Evolutionary conservation across 2,329 filamentous ascomycete genomes (phyloP), one percentile per base, ranked within the genome.

Genomic region (Penicillium brasilianum): DNA sequence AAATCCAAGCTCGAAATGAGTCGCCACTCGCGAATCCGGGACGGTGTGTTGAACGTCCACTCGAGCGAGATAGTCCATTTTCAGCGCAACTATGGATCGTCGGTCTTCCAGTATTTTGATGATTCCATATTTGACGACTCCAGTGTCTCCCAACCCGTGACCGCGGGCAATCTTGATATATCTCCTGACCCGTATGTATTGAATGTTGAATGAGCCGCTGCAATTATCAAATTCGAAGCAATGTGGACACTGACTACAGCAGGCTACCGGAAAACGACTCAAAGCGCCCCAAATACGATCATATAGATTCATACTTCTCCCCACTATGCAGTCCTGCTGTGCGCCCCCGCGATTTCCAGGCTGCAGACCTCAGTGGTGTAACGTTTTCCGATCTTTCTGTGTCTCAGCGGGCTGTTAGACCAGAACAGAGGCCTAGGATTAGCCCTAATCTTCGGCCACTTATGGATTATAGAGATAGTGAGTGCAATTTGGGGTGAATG

Each of bases 11-110:
- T 63, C 6, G 52, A 63, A 25, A 20, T 43, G 13, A 51, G 25
- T 36, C 36, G 61, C 22, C 52, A 52, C 18, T 53, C 30, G 9
- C 32, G 61, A 18, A 59, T 63, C 28, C 58, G 51, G 30, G 32
- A 58, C 11, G 61, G 61, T 34, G 58, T 63, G 16, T 43, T 61
- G 28, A 54, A 48, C 18, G 56, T 63, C 25, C 58, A 63, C 28
- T 34, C 48, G 10, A 36, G 28, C 2, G 61, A 63, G n/a, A 55
- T 63, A 11, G 50, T 59, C 22, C 58, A 55, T 20, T 63, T 61
- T 20, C 51, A 63, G 39, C n/a, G 43, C 5, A 41, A 39, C 25
- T 36, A 58, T 7, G 58, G 61, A 11, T 8, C 20, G 10, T 46
- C 48, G 2, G 34, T 60, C 20, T 22, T 48, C 20, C 41, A 44